Evolutionary conservation across 495 filamentous ascomycete genomes (phyloP), one percentile per base, ranked within the genome.

Genomic region (Xylaria acuta): DNA sequence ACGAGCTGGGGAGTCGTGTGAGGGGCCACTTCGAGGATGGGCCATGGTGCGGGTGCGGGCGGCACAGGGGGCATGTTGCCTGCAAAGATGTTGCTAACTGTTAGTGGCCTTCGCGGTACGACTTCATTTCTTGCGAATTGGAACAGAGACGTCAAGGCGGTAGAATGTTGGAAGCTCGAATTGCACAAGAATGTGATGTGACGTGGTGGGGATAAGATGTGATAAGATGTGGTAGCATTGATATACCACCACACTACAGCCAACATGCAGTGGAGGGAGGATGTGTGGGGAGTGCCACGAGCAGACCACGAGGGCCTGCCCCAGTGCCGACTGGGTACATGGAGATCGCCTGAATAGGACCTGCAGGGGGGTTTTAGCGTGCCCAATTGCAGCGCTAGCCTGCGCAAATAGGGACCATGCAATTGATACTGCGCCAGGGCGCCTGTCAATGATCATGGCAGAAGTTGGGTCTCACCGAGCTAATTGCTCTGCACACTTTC

Each of bases 1-100:
- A 88, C 77, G 16, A 93, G 82, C 32, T 86, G 84, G 16, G 92
- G 91, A 1, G 75, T 80, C 62, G 75, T 63, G 58, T 84, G 80
- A 63, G 80, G 75, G 56, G 81, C 77, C 66, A 80, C 75, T 71
- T 83, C 83, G 74, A 74, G 71, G 40, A 79, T 76, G 18, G 75
- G 74, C 25, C 73, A 71, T 5, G 79, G 71, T 18, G 74, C 67
- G 76, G 80, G 27, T 3, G 41, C n/a, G 40, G 53, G 27, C 4
- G 53, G 49, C 30, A 45, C 60, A 65, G 60, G 47, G 8, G 69
- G 27, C 70, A 72, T 72, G 20, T 65, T 72, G 49, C 63, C 70
- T 72, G 36, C 40, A 22, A 12, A n/a, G 2, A 53, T 5, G n/a
- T 34, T 25, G n/a, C 4, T 30, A n/a, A 22, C 51, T 16, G 63